Percentiles rank a stretch among this genome's conserved stretches.
Conservation (phyloP, 192 early-diverging fungal species). For the Gamsiella multidivaricata region DNA sequence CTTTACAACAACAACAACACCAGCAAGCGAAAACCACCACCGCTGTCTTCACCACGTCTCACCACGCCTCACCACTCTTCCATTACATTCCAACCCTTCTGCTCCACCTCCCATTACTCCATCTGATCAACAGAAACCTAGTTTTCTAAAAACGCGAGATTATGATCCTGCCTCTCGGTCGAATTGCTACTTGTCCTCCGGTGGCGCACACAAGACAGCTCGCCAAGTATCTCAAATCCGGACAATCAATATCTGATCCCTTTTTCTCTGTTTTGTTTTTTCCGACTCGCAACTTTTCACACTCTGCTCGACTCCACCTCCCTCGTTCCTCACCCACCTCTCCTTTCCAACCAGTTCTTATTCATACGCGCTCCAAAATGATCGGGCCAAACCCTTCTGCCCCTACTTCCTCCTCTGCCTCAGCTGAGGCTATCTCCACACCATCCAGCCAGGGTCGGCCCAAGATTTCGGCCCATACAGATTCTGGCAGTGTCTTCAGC, state of each 20-base stretch:
- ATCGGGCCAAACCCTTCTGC: too few relatives aligned
- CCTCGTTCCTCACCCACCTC: neutral
- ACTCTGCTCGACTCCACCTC: neutral
- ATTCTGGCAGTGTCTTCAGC: neutral
- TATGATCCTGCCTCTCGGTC: neutral
- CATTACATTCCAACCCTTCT: neutral
- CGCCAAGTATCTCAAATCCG: conserved; percentile 11
- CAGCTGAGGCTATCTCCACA: too few relatives aligned
- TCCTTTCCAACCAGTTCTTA: too few relatives aligned
- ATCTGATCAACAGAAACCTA: too few relatives aligned
- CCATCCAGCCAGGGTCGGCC: too few relatives aligned
- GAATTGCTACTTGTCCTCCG: neutral
- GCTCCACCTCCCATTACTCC: conserved; percentile 3
- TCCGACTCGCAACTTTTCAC: neutral
- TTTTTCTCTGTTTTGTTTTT: neutral
- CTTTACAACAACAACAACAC: too few relatives aligned
- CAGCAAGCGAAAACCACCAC: too few relatives aligned
- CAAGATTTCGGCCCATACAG: neutral
- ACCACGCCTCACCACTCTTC: too few relatives aligned
- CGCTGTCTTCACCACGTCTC: too few relatives aligned
- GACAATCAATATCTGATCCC: conserved; percentile 3
- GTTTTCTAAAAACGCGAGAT: too few relatives aligned
- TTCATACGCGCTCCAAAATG: too few relatives aligned
- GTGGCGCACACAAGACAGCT: neutral
- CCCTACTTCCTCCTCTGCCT: neutral